Evolutionary conservation across 2,329 filamentous ascomycete species (phyloP).

Genomic region (Didymella pomorum): DNA sequence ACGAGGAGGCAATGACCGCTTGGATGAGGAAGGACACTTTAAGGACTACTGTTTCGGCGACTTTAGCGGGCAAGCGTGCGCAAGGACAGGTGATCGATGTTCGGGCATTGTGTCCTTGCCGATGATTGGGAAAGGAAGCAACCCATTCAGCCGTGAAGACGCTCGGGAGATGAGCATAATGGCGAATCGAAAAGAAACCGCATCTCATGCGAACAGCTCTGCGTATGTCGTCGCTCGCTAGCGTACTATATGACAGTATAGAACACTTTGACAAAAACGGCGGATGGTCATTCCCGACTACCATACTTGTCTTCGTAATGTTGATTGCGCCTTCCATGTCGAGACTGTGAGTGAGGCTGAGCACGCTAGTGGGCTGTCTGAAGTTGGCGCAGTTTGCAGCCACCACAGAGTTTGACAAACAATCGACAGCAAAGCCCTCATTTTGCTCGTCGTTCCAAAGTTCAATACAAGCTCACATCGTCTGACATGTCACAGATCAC

Average conservation of each 20-base stretch:
- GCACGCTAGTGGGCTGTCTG: constrained; percentile 8
- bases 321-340: background rate
- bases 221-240: no score
- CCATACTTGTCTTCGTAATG: background rate
- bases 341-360: background rate
- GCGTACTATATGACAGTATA: no score
- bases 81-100: background rate
- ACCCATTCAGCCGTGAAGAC: no score
- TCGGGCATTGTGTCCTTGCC: background rate
- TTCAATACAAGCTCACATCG: background rate
- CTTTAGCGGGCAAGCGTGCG: no score
- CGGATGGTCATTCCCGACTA: background rate
- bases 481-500: constrained; percentile 3
- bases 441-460: background rate
- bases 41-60: no score
- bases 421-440: background rate
- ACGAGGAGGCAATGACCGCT: background rate
- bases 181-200: background rate
- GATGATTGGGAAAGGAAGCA: no score
- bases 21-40: background rate
- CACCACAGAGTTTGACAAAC: background rate
- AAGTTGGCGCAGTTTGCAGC: constrained; percentile 11
- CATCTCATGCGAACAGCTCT: no score
- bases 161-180: no score
- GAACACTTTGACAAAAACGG: background rate